These are phyloP conservation scores for Berkeleyomyces rouxiae DNA, from an alignment of 2,329 filamentous ascomycete species.

Conservation along the genomic window DNA sequence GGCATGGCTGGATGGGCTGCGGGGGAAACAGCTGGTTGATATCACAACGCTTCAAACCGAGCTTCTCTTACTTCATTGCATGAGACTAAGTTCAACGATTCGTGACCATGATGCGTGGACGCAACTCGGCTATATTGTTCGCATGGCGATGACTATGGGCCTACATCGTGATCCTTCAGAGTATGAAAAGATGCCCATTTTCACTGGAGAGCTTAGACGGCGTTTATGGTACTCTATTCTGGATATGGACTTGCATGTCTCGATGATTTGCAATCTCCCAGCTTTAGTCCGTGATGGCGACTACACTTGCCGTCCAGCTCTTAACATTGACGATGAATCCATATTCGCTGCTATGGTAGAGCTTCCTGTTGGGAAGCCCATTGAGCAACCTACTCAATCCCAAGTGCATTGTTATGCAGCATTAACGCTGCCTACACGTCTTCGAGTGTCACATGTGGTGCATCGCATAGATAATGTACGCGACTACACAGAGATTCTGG, in stretches of 20 bases:
- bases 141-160: constrained; percentile 43
- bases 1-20: constrained; percentile 34
- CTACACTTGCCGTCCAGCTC: constrained; percentile 35
- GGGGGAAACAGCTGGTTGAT: constrained; percentile 36
- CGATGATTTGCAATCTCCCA: constrained; percentile 35
- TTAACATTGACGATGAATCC: constrained; percentile 36
- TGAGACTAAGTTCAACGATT: constrained; percentile 33
- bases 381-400: constrained; percentile 35
- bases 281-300: constrained; percentile 35
- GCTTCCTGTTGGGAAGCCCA: constrained; percentile 31
- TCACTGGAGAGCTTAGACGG: constrained; percentile 36
- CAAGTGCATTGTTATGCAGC: constrained; percentile 39
- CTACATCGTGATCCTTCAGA: constrained; percentile 40
- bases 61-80: constrained; percentile 35
- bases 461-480: constrained; percentile 34
- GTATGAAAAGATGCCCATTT: constrained; percentile 32
- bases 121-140: constrained; percentile 36
- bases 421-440: constrained; percentile 31
- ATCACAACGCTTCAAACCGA: constrained; percentile 37
- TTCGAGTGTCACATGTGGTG: constrained; percentile 33
- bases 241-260: constrained; percentile 39
- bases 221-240: constrained; percentile 39
- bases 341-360: constrained; percentile 31
- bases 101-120: constrained; percentile 36
- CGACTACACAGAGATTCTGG: constrained; percentile 37